Base-by-base conservation (phyloP, 306 rosid species). In the Citrullus mucosospermus region DNA sequence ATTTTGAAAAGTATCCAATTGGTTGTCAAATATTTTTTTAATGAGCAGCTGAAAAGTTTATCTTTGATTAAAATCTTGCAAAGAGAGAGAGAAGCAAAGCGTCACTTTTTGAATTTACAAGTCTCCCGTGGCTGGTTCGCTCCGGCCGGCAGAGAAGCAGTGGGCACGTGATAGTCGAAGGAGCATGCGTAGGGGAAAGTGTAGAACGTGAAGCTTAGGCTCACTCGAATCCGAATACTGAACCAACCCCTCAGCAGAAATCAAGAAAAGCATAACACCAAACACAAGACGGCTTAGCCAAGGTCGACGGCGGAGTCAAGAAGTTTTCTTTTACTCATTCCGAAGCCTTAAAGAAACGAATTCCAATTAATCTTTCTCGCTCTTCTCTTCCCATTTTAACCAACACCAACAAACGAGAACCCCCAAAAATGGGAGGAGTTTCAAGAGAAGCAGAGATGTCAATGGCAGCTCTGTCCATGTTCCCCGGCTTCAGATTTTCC, bases 401-500 rank as follows among this genome's bases (percentile, higher is more conserved):
- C 78, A 73, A 16, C 2, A 18, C 53, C 22, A 36, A 53, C 57
- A 5, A 48, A 53, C 57, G 2, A 6, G 9, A 53, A 53, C 1
- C 57, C 57, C n/a, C 16, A 15, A 16, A 17, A 28, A 80, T 84
- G 86, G 86, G 78, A 6, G 84, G 73, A 69, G 76, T 84, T 78
- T 86, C 93, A 0, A 79, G 58, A 56, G 96, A 86, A 57, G 89
- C 90, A 0, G 88, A 91, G 81, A 81, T 92, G 75, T 89, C 99
- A 0, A 75, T 95, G 17, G 90, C 89, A 3, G 90, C 97, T 25
- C 84, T 92, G 0, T 85, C 89, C 2, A 89, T 87, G 96, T 95
- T 95, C 87, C 99, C 99, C 22, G 99, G 98, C 48, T 95, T 95
- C 36, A 85, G 99, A 75, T 95, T 95, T 78, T 91, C 92, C 39